Percentiles rank a stretch among this genome's conserved stretches.
Evolutionary conservation across 2,329 filamentous ascomycete genomes (phyloP).

Genomic region (Zasmidium cellare): DNA sequence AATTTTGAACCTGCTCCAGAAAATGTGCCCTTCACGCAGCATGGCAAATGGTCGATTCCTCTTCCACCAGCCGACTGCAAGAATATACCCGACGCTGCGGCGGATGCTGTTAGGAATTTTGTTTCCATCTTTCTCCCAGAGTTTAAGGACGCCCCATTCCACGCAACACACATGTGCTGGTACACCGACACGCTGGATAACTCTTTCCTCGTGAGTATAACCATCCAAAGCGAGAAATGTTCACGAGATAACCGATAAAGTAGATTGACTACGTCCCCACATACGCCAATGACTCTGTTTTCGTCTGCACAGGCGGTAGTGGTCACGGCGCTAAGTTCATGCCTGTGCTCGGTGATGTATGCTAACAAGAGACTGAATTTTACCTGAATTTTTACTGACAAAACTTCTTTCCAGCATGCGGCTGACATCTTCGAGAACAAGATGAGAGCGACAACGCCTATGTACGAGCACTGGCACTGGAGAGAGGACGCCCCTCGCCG

Average conservation of each 20-base stretch:
- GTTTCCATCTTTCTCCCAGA: slow-evolving; percentile 2
- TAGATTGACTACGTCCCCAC: slow-evolving; percentile 2
- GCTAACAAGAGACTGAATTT: no score
- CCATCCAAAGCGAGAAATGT: background rate
- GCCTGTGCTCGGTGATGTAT: slow-evolving; percentile 1
- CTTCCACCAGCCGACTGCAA: background rate
- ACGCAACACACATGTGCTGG: background rate
- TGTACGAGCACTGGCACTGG: slow-evolving; percentile 1
- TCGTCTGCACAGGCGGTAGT: slow-evolving; percentile 3
- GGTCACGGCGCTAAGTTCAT: slow-evolving; percentile 4
- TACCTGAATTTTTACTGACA: no score
- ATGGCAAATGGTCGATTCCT: slow-evolving; percentile 2
- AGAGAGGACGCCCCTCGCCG: background rate
- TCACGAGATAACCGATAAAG: no score
- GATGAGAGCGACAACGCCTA: background rate
- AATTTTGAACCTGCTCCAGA: background rate
- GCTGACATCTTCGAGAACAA: slow-evolving; percentile 4
- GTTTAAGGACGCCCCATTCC: slow-evolving; percentile 1
- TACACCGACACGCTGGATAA: slow-evolving; percentile 3
- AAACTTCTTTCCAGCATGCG: background rate
- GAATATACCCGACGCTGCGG: background rate
- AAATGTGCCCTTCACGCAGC: background rate
- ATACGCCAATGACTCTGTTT: background rate
- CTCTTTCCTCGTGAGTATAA: background rate
- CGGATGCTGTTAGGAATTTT: background rate